Evolutionary conservation across 805 yeast species (phyloP), one percentile per base, ranked within the genome.

Genomic region (Saturnispora hagleri): DNA sequence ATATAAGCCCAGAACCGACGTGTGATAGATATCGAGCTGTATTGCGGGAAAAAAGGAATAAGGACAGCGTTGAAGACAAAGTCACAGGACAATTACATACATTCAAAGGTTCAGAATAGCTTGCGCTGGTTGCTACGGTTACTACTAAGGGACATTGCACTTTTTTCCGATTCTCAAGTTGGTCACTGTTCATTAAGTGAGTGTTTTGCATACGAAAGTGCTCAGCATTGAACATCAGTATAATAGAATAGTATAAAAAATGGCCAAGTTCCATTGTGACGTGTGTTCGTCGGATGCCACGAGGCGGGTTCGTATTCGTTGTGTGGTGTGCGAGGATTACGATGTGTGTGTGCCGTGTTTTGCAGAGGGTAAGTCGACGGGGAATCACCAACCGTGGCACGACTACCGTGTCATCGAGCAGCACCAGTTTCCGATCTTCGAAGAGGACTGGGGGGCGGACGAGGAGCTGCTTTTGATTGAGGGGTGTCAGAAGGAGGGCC

Each of bases 291-390:
- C 95, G 1, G 99, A 93, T 67, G 87, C 97, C 65, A 90, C 98
- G 1, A 83, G 90, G 62, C 72, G 97, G 58, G 93, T 93, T 46
- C 76, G 98, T 55, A 83, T 93, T 46, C 76, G 86, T 48, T 93
- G 99, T 73, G 98, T 97, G 0, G 84, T 81, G 34, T 95, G 99
- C 69, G 73, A 81, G 3, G 98, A 91, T 66, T 93, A 91, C 62
- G 99, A 93, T 66, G 72, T 93, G n/a, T 93, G 99, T 73, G 98
- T 95, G 5, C 96, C 96, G 2, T 93, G 99, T 67, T 93, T 93
- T 70, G 84, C 96, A 2, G 78, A 81, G 52, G 99, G 99, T 13
- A 71, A 78, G 15, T 71, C 79, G 22, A 79, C 93, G 3, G 95
- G 89, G 3, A 82, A 80, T 55, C 99, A 93, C 71, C 84, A 89